Conservation (phyloP, 2,329 filamentous ascomycete species). For the Monosporascus cannonballus region DNA sequence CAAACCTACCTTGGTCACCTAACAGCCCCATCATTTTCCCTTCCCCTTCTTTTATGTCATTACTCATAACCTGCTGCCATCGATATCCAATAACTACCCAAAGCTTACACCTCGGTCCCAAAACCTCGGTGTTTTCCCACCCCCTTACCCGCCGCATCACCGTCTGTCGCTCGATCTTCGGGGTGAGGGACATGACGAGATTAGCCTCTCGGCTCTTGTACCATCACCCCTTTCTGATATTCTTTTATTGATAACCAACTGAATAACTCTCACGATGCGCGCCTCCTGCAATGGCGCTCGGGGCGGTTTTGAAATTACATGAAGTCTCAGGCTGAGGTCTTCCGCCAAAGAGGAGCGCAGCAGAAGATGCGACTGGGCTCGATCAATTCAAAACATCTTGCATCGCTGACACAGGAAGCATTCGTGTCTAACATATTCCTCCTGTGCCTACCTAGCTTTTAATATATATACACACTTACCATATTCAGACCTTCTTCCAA, state of each 20-base stretch:
- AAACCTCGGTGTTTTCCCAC: conserved; percentile 23
- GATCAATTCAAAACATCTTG: no score
- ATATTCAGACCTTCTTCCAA: not conserved
- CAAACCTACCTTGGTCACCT: not conserved
- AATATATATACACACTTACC: not conserved
- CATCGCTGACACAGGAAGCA: no score
- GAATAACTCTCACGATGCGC: not conserved
- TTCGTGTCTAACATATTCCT: not conserved
- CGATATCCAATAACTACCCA: conserved; percentile 4
- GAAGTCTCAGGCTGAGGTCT: no score
- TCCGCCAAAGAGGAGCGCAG: no score
- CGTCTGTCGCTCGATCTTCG: conserved; percentile 21
- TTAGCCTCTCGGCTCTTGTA: conserved; percentile 18
- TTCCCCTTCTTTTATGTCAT: conserved; percentile 11
- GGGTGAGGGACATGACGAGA: conserved; percentile 22
- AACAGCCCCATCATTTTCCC: conserved; percentile 11
- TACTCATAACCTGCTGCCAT: not conserved
- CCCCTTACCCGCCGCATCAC: not conserved
- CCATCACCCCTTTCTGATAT: not conserved
- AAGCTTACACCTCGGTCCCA: conserved; percentile 20
- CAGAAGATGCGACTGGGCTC: no score
- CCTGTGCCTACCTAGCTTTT: not conserved
- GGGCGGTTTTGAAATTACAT: no score
- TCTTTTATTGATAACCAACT: not conserved
- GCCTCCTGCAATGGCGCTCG: no score